These are phyloP conservation scores for Trichophyton benhamiae DNA, from an alignment of 2,329 filamentous ascomycete species.

Conservation along the genomic window DNA sequence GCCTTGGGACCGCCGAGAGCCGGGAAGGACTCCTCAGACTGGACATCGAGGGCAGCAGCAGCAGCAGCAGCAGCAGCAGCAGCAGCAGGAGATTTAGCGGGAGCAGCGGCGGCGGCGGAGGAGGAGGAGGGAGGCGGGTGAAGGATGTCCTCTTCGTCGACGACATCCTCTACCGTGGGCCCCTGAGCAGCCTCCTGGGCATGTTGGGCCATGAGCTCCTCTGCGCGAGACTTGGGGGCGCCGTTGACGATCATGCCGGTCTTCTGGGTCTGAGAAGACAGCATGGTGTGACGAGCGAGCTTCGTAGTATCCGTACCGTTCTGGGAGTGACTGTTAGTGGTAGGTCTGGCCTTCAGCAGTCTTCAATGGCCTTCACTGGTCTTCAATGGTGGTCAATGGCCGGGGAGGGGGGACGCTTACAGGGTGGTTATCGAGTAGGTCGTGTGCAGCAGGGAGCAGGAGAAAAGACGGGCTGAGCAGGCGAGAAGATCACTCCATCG, in stretches of 20 bases:
- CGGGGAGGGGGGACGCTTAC: not conserved
- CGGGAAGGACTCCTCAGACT: slow-evolving; percentile 89
- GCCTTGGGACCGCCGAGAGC: slow-evolving; percentile 63
- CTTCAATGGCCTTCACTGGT: no score
- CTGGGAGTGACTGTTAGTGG: no score
- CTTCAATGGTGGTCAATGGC: no score
- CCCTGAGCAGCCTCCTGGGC: slow-evolving; percentile 42
- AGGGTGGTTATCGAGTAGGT: not conserved
- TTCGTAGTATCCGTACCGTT: no score
- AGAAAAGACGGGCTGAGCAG: not conserved
- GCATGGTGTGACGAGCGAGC: not conserved
- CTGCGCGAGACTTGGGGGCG: slow-evolving; percentile 35
- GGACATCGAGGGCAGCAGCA: slow-evolving; percentile 54
- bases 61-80: slow-evolving; percentile 29
- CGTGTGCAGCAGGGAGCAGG: not conserved
- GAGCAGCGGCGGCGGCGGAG: slow-evolving; percentile 14
- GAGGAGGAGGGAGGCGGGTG: slow-evolving; percentile 39
- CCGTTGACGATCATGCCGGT: slow-evolving; percentile 10
- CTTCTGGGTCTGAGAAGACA: slow-evolving; percentile 8
- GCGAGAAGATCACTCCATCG: not conserved
- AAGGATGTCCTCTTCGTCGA: slow-evolving; percentile 62
- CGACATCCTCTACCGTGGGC: slow-evolving; percentile 65
- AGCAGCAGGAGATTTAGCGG: slow-evolving; percentile 13
- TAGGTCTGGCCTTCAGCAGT: no score
- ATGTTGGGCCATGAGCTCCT: slow-evolving; percentile 43